A percentile compares a stretch with the other conserved stretches of the same genome.
Evolutionary conservation across 768 basidiomycete genomes (phyloP).

Genomic region (Cyathus striatus): DNA sequence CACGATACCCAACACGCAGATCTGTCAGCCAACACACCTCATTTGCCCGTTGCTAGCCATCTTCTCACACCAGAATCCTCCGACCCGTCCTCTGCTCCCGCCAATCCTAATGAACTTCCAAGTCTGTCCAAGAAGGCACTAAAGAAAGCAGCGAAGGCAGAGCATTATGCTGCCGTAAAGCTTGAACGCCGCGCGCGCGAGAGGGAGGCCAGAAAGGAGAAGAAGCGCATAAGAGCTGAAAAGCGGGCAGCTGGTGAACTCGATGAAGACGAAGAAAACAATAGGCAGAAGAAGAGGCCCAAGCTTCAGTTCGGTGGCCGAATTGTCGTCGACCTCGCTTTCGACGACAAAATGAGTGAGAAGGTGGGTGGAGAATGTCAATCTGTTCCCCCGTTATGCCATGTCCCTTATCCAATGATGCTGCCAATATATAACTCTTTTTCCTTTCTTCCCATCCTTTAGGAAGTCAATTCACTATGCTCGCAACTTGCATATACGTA

Average conservation of each 20-base stretch:
- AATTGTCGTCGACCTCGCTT: slow-evolving; percentile 83
- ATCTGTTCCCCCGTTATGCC: not conserved
- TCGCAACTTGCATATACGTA: slow-evolving; percentile 93
- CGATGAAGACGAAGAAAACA: slow-evolving; percentile 32
- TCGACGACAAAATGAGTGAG: slow-evolving; percentile 90
- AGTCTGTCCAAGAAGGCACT: slow-evolving; percentile 71
- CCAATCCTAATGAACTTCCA: slow-evolving; percentile 5
- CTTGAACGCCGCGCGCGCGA: slow-evolving; percentile 72
- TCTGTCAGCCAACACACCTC: no score
- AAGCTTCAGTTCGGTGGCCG: slow-evolving; percentile 50
- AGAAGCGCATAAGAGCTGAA: slow-evolving; percentile 55
- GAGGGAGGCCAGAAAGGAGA: slow-evolving; percentile 72
- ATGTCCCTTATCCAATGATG: not conserved
- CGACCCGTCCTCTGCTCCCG: slow-evolving; percentile 6
- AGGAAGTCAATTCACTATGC: slow-evolving; percentile 90
- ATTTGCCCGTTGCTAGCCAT: no score
- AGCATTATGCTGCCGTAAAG: slow-evolving; percentile 60
- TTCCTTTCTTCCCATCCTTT: slow-evolving; percentile 13
- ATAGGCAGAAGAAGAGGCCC: slow-evolving; percentile 34
- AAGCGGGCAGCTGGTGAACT: slow-evolving; percentile 64
- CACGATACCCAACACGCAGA: not conserved
- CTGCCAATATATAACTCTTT: slow-evolving; percentile 4
- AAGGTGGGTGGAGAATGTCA: slow-evolving; percentile 55
- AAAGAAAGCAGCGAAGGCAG: slow-evolving; percentile 71
- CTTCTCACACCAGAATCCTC: not conserved